Evolutionary conservation across 1,284 basidiomycete genomes (phyloP).

Genomic region (Apiotrichum gamsii): DNA sequence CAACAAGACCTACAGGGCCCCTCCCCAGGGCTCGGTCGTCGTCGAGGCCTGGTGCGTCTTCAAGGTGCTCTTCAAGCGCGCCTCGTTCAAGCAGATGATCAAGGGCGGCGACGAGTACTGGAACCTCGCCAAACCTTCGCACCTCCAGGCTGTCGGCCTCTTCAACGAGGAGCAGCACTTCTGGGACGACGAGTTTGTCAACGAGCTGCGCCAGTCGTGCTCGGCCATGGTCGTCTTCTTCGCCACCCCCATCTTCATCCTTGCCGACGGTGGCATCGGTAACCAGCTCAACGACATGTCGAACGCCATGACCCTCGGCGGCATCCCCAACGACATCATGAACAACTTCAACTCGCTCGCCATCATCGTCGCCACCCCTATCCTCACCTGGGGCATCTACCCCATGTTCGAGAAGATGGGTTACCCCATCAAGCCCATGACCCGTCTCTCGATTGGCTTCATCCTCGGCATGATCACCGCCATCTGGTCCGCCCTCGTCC

Average conservation of each 20-base stretch:
- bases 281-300: slow-evolving; percentile 44
- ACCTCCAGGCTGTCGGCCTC: slow-evolving; percentile 31
- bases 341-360: slow-evolving; percentile 50
- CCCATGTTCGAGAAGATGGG: slow-evolving; percentile 45
- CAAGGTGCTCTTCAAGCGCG: slow-evolving; percentile 15
- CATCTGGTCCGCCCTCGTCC: slow-evolving; percentile 49
- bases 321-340: slow-evolving; percentile 50
- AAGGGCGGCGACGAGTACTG: slow-evolving; percentile 46
- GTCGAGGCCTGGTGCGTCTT: slow-evolving; percentile 41
- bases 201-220: slow-evolving; percentile 49
- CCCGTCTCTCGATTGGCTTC: slow-evolving; percentile 36
- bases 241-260: slow-evolving; percentile 49
- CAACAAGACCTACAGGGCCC: slow-evolving; percentile 32
- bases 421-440: slow-evolving; percentile 36
- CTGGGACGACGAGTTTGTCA: slow-evolving; percentile 51
- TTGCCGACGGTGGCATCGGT: slow-evolving; percentile 46
- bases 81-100: slow-evolving; percentile 6
- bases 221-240: slow-evolving; percentile 50
- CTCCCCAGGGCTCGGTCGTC: slow-evolving; percentile 50
- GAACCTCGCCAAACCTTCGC: slow-evolving; percentile 47
- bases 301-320: slow-evolving; percentile 43
- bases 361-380: slow-evolving; percentile 48
- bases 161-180: slow-evolving; percentile 42
- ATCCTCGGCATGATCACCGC: slow-evolving; percentile 43
- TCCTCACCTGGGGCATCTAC: slow-evolving; percentile 49